Evolutionary conservation across 1,139 yeast species (phyloP).

Genomic region (Magnusiomyces suaveolens): DNA sequence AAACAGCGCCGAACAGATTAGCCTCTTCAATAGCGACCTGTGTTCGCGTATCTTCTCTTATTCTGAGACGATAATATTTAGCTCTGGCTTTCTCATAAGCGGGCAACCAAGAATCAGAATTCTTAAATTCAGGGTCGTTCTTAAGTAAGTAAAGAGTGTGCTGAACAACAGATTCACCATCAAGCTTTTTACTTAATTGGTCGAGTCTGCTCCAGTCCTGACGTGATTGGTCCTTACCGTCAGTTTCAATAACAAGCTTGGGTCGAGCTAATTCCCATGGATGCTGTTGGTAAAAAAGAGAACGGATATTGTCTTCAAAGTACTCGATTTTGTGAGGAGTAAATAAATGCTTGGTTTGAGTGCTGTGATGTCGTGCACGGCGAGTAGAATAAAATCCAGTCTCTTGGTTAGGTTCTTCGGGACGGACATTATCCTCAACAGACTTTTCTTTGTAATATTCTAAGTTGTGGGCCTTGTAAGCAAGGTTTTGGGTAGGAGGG

Average conservation of each 20-base stretch:
- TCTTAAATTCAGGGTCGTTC: slow-evolving; percentile 29
- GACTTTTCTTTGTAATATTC: slow-evolving; percentile 28
- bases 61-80: slow-evolving; percentile 79
- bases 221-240: slow-evolving; percentile 43
- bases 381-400: slow-evolving; percentile 45
- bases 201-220: slow-evolving; percentile 72
- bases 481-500: slow-evolving; percentile 63
- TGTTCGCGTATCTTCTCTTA: slow-evolving; percentile 69
- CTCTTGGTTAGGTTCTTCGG: slow-evolving; percentile 15
- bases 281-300: slow-evolving; percentile 78
- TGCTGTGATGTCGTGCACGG: slow-evolving; percentile 20
- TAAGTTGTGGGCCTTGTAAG: slow-evolving; percentile 38
- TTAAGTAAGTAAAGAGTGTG: slow-evolving; percentile 66
- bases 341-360: slow-evolving; percentile 36
- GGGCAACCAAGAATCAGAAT: slow-evolving; percentile 39
- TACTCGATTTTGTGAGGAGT: slow-evolving; percentile 56
- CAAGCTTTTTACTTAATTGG: slow-evolving; percentile 65
- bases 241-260: slow-evolving; percentile 70
- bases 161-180: slow-evolving; percentile 92
- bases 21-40: slow-evolving; percentile 78
- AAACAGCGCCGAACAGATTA: slow-evolving; percentile 73
- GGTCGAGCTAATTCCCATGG: slow-evolving; percentile 98
- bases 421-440: slow-evolving; percentile 24
- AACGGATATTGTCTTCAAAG: slow-evolving; percentile 75
- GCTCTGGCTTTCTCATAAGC: slow-evolving; percentile 82